Base-by-base conservation (phyloP, 108 stramenopile genomes). In the Skeletonema menzelii region DNA sequence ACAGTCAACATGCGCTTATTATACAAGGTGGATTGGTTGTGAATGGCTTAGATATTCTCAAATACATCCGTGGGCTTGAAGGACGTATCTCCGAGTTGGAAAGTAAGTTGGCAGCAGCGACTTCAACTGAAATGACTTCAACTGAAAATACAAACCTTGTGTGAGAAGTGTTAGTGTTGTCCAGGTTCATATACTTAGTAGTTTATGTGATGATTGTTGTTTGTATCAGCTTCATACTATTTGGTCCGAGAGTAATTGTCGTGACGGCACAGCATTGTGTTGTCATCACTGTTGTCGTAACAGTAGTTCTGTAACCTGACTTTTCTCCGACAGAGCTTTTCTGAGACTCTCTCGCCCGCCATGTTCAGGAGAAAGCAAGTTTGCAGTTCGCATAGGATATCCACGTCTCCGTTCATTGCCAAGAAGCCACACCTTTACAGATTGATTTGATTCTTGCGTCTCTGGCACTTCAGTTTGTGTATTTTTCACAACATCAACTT, bases 401-500 rank as follows among this genome's bases (percentile, higher is more conserved):
- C 73, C 81, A 26, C 90, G 73, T 32, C 90, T 69, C 31, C 84
- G 61, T 56, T 84, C 74, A 56, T 91, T 84, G 10, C 90, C 90
- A 11, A 91, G 65, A 17, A 91, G 74, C 90, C 90, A 91, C n/a
- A 91, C 75, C 70, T 91, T 91, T 4, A 86, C 82, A n/a, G 46
- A 56, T 70, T 80, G 40, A 12, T 70, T 75, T 38, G 56, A 38
- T 30, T 59, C 70, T 17, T 31, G 24, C 31, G 76, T 20, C 30
- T 34, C 28, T 37, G 59, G 35, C 1, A 46, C 30, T 14, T 67
- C 31, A 26, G 38, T 26, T 12, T 22, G 49, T 10, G 49, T 53
- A n/a, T 22, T 55, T 30, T 24, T 57, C 27, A 35, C 26, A 44
- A 63, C 44, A 19, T 27, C 57, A 19, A 63, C 55, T 26, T 61